Evolutionary conservation across 163 green algal genomes (phyloP).

Genomic region (Chlamydomonas reinhardtii): DNA sequence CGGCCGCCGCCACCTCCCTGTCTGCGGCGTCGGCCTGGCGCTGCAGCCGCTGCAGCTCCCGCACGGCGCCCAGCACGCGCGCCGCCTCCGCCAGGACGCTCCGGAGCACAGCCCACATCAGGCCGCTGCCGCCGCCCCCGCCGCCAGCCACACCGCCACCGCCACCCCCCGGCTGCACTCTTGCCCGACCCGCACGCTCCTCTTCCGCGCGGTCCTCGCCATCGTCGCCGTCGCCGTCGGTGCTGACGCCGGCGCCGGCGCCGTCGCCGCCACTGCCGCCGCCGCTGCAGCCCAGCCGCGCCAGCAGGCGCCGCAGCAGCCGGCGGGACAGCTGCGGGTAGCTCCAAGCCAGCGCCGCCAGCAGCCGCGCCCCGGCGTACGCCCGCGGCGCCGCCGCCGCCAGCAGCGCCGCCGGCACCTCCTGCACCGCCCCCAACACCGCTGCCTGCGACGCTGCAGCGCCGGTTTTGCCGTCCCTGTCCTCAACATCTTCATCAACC

Average conservation of each 20-base stretch:
- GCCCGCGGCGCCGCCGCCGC: too few species aligned
- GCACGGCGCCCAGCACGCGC: neutral
- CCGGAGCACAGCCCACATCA: neutral
- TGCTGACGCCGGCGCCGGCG: neutral
- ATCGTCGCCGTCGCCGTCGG: too few species aligned
- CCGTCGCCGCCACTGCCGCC: neutral
- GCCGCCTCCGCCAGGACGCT: neutral
- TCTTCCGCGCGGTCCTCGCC: neutral
- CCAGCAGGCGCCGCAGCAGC: neutral
- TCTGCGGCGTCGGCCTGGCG: too few species aligned
- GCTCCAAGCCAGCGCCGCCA: constrained; percentile 3
- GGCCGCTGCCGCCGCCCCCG: too few species aligned
- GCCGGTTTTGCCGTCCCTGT: too few species aligned
- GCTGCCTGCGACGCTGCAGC: too few species aligned
- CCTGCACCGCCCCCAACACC: too few species aligned
- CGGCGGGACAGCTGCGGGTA: neutral
- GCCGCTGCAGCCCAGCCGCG: neutral
- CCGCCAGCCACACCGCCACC: too few species aligned
- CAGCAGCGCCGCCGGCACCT: neutral
- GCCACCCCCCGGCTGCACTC: neutral
- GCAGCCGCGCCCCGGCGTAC: neutral
- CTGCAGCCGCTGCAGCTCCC: too few species aligned
- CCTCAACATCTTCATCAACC: neutral
- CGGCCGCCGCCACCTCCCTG: too few species aligned
- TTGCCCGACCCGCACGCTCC: too few species aligned